Conservation (phyloP, 768 basidiomycete species). For the Suillus tomentosus region DNA sequence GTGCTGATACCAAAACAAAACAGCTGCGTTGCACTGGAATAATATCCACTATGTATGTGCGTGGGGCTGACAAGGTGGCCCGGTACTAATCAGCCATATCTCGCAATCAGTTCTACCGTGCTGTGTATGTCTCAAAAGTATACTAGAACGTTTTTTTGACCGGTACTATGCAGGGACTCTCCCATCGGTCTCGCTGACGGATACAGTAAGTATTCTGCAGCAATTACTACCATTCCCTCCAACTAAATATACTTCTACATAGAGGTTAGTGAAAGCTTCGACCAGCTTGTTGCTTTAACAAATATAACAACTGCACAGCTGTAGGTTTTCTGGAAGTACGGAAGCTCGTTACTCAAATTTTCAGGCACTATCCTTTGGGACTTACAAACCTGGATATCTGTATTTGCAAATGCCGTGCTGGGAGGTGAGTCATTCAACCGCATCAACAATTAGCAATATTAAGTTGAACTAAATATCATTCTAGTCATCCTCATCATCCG, state of each 20-base stretch:
- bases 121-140: not conserved
- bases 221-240: not conserved
- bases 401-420: not conserved
- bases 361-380: not conserved
- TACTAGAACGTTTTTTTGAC: not conserved
- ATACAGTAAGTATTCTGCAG: not conserved
- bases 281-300: not conserved
- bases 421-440: not conserved
- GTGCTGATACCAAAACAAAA: not conserved
- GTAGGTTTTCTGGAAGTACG: not conserved
- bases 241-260: not conserved
- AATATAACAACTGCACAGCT: not conserved
- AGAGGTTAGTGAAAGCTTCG: not conserved
- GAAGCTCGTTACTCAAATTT: not conserved
- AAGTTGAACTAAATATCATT: not conserved
- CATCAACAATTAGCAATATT: not conserved
- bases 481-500: not conserved
- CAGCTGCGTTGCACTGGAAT: conserved; percentile 2
- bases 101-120: not conserved
- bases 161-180: not conserved
- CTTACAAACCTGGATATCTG: not conserved
- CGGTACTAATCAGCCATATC: not conserved
- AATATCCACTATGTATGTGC: not conserved
- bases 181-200: not conserved
- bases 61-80: not conserved